These are phyloP conservation scores for Aspergillus sparsus DNA, from an alignment of 495 filamentous ascomycete genomes.

Conservation along the genomic window DNA sequence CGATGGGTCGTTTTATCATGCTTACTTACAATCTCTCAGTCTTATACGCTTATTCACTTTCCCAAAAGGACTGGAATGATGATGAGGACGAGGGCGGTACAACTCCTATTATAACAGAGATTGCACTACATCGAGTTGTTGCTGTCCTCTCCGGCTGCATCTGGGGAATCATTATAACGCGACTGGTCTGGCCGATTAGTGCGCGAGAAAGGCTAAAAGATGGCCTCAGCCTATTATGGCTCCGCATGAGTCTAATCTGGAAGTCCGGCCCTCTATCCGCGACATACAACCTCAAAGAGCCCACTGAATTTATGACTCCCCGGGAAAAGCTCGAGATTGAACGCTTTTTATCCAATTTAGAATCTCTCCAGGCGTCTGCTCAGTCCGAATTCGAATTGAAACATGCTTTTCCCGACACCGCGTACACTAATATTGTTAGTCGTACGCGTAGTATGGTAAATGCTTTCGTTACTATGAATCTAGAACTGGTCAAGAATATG, in stretches of 20 bases:
- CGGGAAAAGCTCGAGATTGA: constrained; percentile 75
- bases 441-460: constrained; percentile 84
- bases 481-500: constrained; percentile 81
- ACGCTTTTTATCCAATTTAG: constrained; percentile 62
- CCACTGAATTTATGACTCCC: constrained; percentile 72
- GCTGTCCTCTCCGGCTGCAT: constrained; percentile 85
- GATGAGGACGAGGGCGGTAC: constrained; percentile 83
- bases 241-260: constrained; percentile 96
- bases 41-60: constrained; percentile 89
- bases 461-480: constrained; percentile 92
- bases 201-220: constrained; percentile 83
- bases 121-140: constrained; percentile 85
- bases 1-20: constrained; percentile 88
- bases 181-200: constrained; percentile 89
- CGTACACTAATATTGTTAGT: constrained; percentile 69
- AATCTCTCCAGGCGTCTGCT: constrained; percentile 72
- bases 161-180: constrained; percentile 90
- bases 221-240: constrained; percentile 80
- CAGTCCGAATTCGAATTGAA: constrained; percentile 79
- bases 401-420: constrained; percentile 74
- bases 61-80: constrained; percentile 67
- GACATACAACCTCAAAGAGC: constrained; percentile 55
- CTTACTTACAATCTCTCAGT: constrained; percentile 97
- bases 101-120: constrained; percentile 80
- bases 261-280: constrained; percentile 86